Percentiles rank a stretch among this genome's conserved stretches.
These are phyloP conservation scores for Calonectria honghensis DNA, from an alignment of 2,329 filamentous ascomycete genomes.

Conservation along the genomic window DNA sequence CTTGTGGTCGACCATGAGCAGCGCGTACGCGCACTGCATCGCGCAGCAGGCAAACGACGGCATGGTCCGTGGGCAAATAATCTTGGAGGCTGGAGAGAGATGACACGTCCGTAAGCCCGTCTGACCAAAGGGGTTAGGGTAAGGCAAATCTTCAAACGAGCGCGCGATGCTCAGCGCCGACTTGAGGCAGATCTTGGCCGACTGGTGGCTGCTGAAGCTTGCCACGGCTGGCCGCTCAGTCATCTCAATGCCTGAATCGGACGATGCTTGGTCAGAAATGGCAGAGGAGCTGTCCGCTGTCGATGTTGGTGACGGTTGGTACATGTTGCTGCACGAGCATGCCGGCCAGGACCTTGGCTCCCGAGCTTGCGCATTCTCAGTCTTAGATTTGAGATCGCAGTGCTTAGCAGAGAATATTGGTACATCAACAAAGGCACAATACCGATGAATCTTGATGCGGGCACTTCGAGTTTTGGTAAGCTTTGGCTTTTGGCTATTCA, in stretches of 20 bases:
- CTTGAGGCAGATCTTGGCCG: conserved; percentile 17
- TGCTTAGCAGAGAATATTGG: background rate
- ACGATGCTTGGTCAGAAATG: background rate
- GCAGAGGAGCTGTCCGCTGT: background rate
- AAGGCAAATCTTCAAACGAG: conserved; percentile 14
- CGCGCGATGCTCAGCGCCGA: conserved; percentile 7
- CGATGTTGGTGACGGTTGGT: background rate
- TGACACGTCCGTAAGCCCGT: background rate
- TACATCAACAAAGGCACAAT: conserved; percentile 9
- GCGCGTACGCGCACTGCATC: conserved; percentile 19
- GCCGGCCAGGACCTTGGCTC: background rate
- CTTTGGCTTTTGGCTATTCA: fast-evolving
- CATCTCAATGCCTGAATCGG: background rate
- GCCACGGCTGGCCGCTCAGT: background rate
- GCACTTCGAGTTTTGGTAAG: background rate
- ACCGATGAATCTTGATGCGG: conserved; percentile 6
- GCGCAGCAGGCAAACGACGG: conserved; percentile 17
- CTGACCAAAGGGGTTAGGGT: background rate
- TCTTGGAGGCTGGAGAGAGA: background rate
- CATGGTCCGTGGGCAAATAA: background rate
- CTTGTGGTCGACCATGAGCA: conserved; percentile 17
- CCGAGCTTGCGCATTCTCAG: background rate
- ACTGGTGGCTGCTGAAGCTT: conserved; percentile 5
- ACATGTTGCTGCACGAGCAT: conserved; percentile 3
- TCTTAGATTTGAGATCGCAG: conserved; percentile 11